Evolutionary conservation across 1,284 basidiomycete species (phyloP), one percentile per base, ranked within the genome.

Genomic region (Schizophyllum commune): DNA sequence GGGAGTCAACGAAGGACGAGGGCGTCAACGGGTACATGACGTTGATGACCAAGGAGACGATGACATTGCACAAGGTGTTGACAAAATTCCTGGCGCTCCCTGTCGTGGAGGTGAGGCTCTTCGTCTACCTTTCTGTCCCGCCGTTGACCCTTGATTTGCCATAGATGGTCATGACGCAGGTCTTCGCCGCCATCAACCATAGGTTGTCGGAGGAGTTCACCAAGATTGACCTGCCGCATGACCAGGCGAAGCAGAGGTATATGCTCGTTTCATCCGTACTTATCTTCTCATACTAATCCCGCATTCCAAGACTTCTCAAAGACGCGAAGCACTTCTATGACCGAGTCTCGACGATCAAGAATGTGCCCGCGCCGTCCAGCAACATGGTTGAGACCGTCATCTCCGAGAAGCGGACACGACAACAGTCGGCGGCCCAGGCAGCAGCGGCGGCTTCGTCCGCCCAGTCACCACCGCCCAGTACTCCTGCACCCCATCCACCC

Each of bases 1-100:
- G 93, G 92, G 88, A 84, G 61, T 74, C 77, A 13, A 74, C 83
- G 39, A 82, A 80, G 34, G 80, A 75, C 58, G 80, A 80, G 27
- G 80, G 81, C 55, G 80, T 85, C 62, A 93, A 92, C 71, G 81
- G 84, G 27, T 98, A 98, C 74, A 94, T 96, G 79, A 89, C 95
- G 66, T 81, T 94, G 64, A 81, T 99, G 47, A 87, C 95, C 68
- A 97, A 96, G 75, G 96, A 99, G 76, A 96, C 96, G 4, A 89
- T 93, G 60, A 98, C 94, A 27, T 80, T 99, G 58, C 94, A 99
- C 77, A 98, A 96, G 73, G 96, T 99, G 53, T 80, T 99, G 57
- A 92, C 91, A 59, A 91, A 96, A 62, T 99, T 98, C 73, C 79
- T 99, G 22, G 79, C 90, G 5, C 73, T 80, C 39, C 79, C 82